Percentiles rank a stretch among this genome's conserved stretches.
phyloP scores from a whole-genome alignment of 768 basidiomycete species.

The Tulasnella sp. region DNA sequence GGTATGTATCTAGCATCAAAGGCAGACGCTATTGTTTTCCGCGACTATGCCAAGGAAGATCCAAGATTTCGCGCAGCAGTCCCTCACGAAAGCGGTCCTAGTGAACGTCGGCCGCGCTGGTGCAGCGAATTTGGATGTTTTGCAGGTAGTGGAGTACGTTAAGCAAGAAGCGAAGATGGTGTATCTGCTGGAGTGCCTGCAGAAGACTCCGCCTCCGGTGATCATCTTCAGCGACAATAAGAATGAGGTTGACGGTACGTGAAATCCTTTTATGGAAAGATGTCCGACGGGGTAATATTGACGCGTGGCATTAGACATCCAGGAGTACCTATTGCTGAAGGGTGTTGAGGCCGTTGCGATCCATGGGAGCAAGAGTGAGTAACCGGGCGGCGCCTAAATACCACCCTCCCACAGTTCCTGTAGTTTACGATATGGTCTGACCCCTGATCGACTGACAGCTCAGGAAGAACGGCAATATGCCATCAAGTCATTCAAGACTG shows the following conservation, averaged over 20 bases:
- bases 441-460: slow-evolving; percentile 35
- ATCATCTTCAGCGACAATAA: slow-evolving; percentile 99
- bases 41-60: slow-evolving; percentile 99
- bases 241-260: slow-evolving; percentile 96
- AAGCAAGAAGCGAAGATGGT: slow-evolving; percentile 99
- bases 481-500: slow-evolving; percentile 94
- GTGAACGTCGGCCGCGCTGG: slow-evolving; percentile 98
- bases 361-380: slow-evolving; percentile 90
- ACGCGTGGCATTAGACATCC: slow-evolving; percentile 60
- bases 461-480: slow-evolving; percentile 99
- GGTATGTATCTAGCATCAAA: slow-evolving; percentile 72
- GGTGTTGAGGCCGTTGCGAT: slow-evolving; percentile 98
- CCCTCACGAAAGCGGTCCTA: slow-evolving; percentile 85
- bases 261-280: neutral
- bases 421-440: neutral
- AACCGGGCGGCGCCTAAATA: no score
- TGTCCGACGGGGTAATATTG: slow-evolving; percentile 4
- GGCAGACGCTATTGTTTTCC: slow-evolving; percentile 94
- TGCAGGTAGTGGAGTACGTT: slow-evolving; percentile 89
- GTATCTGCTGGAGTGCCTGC: slow-evolving; percentile 91
- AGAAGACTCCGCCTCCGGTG: slow-evolving; percentile 96
- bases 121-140: slow-evolving; percentile 91
- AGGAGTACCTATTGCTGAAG: slow-evolving; percentile 92
- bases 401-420: neutral
- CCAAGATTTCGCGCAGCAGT: slow-evolving; percentile 96